Conservation (phyloP, 2,329 filamentous ascomycete genomes). For the Beauveria sp. region DNA sequence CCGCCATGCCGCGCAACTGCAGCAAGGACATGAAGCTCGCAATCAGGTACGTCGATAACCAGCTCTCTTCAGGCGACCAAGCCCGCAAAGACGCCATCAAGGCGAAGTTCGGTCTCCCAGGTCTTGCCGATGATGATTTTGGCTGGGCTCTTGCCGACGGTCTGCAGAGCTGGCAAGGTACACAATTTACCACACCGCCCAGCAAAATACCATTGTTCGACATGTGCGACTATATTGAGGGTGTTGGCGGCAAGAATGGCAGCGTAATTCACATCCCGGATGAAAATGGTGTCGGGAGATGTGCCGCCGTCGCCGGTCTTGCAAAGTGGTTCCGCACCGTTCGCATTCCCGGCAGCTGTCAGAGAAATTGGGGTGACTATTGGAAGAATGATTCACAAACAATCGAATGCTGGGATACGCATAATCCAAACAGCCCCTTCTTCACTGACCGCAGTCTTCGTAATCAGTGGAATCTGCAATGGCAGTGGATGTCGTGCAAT, state of each 20-base stretch:
- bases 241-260: neutral
- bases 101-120: constrained; percentile 33
- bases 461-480: constrained; percentile 3
- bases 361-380: neutral
- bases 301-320: neutral
- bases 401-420: constrained; percentile 6
- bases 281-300: constrained; percentile 2
- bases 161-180: constrained; percentile 30
- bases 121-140: constrained; percentile 42
- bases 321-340: constrained; percentile 3
- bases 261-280: neutral
- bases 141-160: constrained; percentile 28
- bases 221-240: constrained; percentile 29
- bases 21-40: constrained; percentile 51
- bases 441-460: constrained; percentile 6
- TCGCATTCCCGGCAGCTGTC: constrained; percentile 9
- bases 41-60: constrained; percentile 27
- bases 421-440: neutral
- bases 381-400: neutral
- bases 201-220: constrained; percentile 22
- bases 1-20: constrained; percentile 48
- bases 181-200: constrained; percentile 27
- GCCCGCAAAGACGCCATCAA: constrained; percentile 18
- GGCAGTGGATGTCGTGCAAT: constrained; percentile 13
- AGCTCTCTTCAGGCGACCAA: constrained; percentile 5